Conservation (phyloP, 2,329 filamentous ascomycete species). For the Ophiostoma montium region DNA sequence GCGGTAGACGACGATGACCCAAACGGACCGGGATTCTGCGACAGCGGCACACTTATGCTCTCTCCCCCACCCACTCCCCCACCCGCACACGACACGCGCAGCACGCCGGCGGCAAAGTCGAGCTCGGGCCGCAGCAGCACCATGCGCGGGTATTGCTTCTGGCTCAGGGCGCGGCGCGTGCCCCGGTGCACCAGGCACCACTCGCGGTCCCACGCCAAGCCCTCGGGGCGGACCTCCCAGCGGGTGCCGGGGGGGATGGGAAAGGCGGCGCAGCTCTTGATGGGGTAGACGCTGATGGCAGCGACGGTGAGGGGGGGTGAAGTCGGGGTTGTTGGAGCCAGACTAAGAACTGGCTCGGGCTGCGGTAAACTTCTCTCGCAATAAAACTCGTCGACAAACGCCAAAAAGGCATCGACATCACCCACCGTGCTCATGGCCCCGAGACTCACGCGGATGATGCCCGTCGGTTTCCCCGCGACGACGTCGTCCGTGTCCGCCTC, state of each 20-base stretch:
- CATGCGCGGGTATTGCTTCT: conserved; percentile 83
- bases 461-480: conserved; percentile 72
- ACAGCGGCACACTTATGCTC: conserved; percentile 46
- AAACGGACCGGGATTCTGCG: conserved; percentile 48
- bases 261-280: conserved; percentile 86
- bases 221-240: conserved; percentile 73
- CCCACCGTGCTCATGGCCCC: conserved; percentile 74
- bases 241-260: conserved; percentile 43
- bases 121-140: conserved; percentile 63
- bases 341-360: background rate
- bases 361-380: conserved; percentile 8
- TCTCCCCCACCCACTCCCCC: conserved; percentile 14
- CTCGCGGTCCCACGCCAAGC: conserved; percentile 86
- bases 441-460: conserved; percentile 70
- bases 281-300: conserved; percentile 65
- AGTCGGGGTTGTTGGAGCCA: background rate
- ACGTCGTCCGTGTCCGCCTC: conserved; percentile 58
- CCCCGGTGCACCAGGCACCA: conserved; percentile 89
- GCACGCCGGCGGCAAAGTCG: conserved; percentile 51
- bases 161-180: conserved; percentile 70
- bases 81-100: conserved; percentile 46
- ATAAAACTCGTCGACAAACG: conserved; percentile 61
- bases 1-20: background rate
- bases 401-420: conserved; percentile 60
- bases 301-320: conserved; percentile 1